Evolutionary conservation across 805 yeast genomes (phyloP).

Genomic region (Candida ipomoeae): DNA sequence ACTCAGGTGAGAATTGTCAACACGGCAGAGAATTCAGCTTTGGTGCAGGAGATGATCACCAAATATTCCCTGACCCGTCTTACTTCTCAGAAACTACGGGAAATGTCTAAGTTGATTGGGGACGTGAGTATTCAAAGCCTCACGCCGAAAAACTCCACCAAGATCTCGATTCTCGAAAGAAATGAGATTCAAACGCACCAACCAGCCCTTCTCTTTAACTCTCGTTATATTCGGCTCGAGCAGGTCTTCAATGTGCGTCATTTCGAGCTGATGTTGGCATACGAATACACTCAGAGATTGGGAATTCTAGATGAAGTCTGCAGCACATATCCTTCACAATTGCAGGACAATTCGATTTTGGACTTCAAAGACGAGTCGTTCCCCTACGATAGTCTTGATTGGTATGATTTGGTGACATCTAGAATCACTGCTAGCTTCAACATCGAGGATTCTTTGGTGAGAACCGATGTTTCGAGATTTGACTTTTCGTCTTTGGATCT

Average conservation of each 20-base stretch:
- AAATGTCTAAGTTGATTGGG: conserved; percentile 28
- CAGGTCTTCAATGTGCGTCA: conserved; percentile 22
- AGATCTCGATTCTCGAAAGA: conserved; percentile 21
- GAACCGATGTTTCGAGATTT: conserved; percentile 43
- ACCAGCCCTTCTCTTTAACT: conserved; percentile 47
- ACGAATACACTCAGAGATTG: conserved; percentile 48
- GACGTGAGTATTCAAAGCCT: conserved; percentile 10
- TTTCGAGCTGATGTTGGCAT: conserved; percentile 37
- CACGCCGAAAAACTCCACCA: conserved; percentile 1
- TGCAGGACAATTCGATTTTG: conserved; percentile 11
- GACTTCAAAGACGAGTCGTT: conserved; percentile 16
- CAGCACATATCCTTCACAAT: conserved; percentile 24
- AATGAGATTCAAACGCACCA: conserved; percentile 31
- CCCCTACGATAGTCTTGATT: conserved; percentile 28
- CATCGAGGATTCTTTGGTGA: conserved; percentile 36
- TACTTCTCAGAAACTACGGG: conserved; percentile 46
- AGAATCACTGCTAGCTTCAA: conserved; percentile 43
- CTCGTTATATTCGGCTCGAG: conserved; percentile 44
- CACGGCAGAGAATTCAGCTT: conserved; percentile 13
- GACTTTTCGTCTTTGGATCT: conserved; percentile 37
- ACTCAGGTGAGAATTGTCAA: conserved; percentile 37
- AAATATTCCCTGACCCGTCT: conserved; percentile 16
- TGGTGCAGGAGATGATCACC: conserved; percentile 3
- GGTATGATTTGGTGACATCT: conserved; percentile 47
- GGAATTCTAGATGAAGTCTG: conserved; percentile 26